Conservation (phyloP, 768 basidiomycete genomes). For the Podaxis rugospora region DNA sequence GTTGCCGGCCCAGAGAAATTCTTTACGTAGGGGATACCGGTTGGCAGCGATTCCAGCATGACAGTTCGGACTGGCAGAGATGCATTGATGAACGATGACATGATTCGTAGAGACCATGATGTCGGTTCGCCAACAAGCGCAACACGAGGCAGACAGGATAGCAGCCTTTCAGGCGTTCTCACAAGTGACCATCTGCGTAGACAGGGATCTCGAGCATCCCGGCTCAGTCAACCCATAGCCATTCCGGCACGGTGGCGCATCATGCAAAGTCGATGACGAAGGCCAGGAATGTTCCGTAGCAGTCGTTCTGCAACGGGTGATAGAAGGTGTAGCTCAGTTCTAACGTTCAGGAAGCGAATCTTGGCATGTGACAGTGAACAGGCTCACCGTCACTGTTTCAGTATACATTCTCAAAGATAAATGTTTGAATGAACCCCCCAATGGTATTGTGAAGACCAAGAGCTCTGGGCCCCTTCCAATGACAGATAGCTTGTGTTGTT, state of each 20-base stretch:
- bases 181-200: neutral
- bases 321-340: neutral
- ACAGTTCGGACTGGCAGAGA: neutral
- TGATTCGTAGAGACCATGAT: neutral
- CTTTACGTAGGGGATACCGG: slow-evolving; percentile 4
- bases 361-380: neutral
- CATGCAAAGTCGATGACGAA: neutral
- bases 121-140: neutral
- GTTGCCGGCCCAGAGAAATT: neutral
- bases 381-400: neutral
- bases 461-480: too few species aligned
- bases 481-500: too few species aligned
- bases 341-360: neutral
- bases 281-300: neutral
- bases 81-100: neutral
- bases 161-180: neutral
- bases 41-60: neutral
- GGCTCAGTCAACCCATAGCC: neutral
- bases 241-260: neutral
- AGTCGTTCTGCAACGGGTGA: neutral
- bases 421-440: neutral
- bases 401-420: neutral
- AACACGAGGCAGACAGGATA: neutral
- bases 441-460: too few species aligned
- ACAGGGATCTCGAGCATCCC: neutral